A percentile compares a stretch with the other conserved stretches of the same genome.
Conservation (phyloP, 1,284 basidiomycete genomes). For the Trichosporon asahii region DNA sequence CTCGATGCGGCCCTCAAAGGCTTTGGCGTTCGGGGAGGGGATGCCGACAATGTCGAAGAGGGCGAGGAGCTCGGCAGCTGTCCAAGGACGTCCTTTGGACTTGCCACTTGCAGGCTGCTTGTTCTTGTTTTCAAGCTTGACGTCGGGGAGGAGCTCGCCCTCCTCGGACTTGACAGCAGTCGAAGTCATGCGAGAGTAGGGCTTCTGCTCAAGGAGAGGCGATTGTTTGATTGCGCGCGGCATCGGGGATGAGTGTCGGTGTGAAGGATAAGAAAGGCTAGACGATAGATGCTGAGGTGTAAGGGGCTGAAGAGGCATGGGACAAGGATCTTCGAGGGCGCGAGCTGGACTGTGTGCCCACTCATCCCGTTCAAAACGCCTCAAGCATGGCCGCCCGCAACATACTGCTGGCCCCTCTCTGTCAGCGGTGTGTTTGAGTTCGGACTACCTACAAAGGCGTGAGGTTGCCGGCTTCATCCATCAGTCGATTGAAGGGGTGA, state of each 20-base stretch:
- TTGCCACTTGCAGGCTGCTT: neutral
- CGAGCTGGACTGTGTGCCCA: neutral
- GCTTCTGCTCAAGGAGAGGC: neutral
- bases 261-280: neutral
- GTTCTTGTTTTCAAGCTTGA: neutral
- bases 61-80: slow-evolving; percentile 13
- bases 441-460: slow-evolving; percentile 32
- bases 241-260: neutral
- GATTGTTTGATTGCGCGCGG: neutral
- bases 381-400: slow-evolving; percentile 28
- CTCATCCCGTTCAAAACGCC: neutral
- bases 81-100: slow-evolving; percentile 6
- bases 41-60: slow-evolving; percentile 11
- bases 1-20: slow-evolving; percentile 17
- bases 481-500: slow-evolving; percentile 35
- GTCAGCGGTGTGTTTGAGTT: neutral
- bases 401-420: slow-evolving; percentile 36
- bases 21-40: neutral
- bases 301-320: neutral
- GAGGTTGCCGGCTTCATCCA: slow-evolving; percentile 32
- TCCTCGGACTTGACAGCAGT: neutral
- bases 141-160: neutral
- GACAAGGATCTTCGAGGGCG: neutral
- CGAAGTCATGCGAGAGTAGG: neutral
- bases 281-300: neutral